These are phyloP conservation scores for Pleurotus salmoneostramineus DNA, from an alignment of 768 basidiomycete genomes.

Conservation along the genomic window DNA sequence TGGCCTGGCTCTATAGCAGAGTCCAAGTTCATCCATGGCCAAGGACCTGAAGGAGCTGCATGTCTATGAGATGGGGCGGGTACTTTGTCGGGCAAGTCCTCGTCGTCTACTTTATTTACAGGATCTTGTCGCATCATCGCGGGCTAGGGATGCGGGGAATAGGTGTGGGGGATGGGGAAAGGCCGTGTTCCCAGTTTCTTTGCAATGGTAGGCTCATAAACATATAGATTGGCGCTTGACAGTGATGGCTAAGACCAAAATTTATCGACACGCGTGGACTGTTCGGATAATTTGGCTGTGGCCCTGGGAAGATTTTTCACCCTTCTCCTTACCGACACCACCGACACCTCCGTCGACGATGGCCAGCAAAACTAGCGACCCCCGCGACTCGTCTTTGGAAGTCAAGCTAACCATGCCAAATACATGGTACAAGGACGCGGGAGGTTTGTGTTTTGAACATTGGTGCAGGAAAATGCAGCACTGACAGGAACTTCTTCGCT, in stretches of 20 bases:
- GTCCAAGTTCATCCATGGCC: slow-evolving; percentile 25
- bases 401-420: slow-evolving; percentile 53
- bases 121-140: neutral
- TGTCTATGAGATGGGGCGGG: slow-evolving; percentile 11
- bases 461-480: neutral
- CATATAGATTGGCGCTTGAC: slow-evolving; percentile 4
- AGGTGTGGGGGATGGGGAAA: neutral
- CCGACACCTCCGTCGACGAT: slow-evolving; percentile 18
- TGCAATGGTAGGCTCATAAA: neutral
- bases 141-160: neutral
- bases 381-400: slow-evolving; percentile 64
- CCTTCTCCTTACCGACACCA: neutral
- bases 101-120: neutral
- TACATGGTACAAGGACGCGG: slow-evolving; percentile 56
- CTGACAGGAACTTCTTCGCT: neutral
- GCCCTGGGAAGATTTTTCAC: neutral
- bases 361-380: slow-evolving; percentile 42
- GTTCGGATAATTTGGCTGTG: too few relatives aligned
- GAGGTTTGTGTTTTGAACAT: slow-evolving; percentile 30
- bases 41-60: slow-evolving; percentile 22
- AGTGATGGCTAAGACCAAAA: neutral
- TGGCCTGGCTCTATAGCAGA: neutral
- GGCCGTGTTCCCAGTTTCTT: neutral
- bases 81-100: neutral
- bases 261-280: neutral